A percentile compares a stretch with the other conserved stretches of the same genome.
These are phyloP conservation scores for Fistulina hepatica DNA, from an alignment of 1,284 basidiomycete genomes.

Conservation along the genomic window DNA sequence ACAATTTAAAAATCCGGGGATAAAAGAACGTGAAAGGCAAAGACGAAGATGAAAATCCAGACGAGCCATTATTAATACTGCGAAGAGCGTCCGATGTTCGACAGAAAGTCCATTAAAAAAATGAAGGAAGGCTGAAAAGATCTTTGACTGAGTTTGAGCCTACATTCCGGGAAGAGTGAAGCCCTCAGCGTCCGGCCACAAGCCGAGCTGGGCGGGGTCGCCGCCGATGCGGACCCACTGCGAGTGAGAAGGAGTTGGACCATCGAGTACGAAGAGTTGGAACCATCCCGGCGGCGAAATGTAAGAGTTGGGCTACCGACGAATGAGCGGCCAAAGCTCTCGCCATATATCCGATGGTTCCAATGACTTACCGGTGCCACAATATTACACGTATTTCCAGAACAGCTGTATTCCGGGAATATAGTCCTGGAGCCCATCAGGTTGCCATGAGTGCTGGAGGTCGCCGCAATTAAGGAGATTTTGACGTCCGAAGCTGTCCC, in stretches of 20 bases:
- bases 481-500: conserved; percentile 45
- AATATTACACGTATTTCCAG: conserved; percentile 51
- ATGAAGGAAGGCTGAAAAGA: conserved; percentile 5
- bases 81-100: too few relatives aligned
- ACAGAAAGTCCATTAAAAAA: too few relatives aligned
- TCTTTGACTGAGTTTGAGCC: too few relatives aligned
- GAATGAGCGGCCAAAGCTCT: too few relatives aligned
- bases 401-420: conserved; percentile 57
- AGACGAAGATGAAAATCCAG: too few relatives aligned
- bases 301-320: conserved; percentile 47
- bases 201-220: conserved; percentile 52
- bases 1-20: too few relatives aligned
- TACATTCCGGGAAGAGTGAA: conserved; percentile 50
- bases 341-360: too few relatives aligned
- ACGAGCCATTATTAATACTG: too few relatives aligned
- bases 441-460: conserved; percentile 72
- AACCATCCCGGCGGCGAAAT: conserved; percentile 71
- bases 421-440: conserved; percentile 59
- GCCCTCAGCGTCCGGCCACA: conserved; percentile 56
- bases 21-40: too few relatives aligned
- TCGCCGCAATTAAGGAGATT: conserved; percentile 54
- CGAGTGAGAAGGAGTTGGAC: conserved; percentile 61
- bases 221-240: conserved; percentile 67
- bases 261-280: conserved; percentile 61
- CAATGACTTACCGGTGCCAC: too few relatives aligned